A percentile compares a stretch with the other conserved stretches of the same genome.
These are phyloP conservation scores for Colletotrichum sansevieriae DNA, from an alignment of 2,329 filamentous ascomycete species.

Conservation along the genomic window DNA sequence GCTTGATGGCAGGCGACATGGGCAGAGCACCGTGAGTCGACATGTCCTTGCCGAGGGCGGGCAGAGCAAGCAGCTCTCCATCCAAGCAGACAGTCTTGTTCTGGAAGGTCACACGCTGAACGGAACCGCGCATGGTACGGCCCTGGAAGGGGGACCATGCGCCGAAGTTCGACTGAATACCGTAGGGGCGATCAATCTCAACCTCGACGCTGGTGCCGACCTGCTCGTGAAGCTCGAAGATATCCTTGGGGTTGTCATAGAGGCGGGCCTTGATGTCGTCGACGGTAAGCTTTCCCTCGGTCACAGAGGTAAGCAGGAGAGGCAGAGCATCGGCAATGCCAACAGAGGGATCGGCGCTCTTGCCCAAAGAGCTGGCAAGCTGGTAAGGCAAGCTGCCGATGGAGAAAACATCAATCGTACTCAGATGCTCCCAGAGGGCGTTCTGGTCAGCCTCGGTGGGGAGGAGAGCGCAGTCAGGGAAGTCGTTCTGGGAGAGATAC, in stretches of 20 bases:
- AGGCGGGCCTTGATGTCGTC: slow-evolving; percentile 79
- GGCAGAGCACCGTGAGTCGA: slow-evolving; percentile 72
- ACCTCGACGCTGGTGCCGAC: slow-evolving; percentile 79
- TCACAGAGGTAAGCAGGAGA: slow-evolving; percentile 80
- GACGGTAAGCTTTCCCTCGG: slow-evolving; percentile 78
- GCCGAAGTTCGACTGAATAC: slow-evolving; percentile 61
- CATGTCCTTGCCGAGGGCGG: slow-evolving; percentile 78
- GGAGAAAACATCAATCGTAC: slow-evolving; percentile 82
- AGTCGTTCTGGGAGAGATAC: slow-evolving; percentile 80
- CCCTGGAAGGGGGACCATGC: slow-evolving; percentile 81
- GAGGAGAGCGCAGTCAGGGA: slow-evolving; percentile 74
- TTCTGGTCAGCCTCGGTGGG: slow-evolving; percentile 77
- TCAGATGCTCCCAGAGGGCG: slow-evolving; percentile 80
- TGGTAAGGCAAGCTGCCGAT: slow-evolving; percentile 84
- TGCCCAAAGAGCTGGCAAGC: slow-evolving; percentile 69
- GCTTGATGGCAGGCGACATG: slow-evolving; percentile 71
- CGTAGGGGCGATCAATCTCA: slow-evolving; percentile 80
- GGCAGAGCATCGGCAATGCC: slow-evolving; percentile 82
- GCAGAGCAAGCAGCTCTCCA: slow-evolving; percentile 70
- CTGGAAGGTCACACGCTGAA: slow-evolving; percentile 82
- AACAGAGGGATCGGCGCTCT: slow-evolving; percentile 68
- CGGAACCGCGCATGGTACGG: slow-evolving; percentile 75
- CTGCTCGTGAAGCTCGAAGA: slow-evolving; percentile 87
- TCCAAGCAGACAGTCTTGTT: slow-evolving; percentile 82
- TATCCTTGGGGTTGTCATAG: slow-evolving; percentile 83